Evolutionary conservation across 352 stramenopile species (phyloP), one percentile per base, ranked within the genome.

Genomic region (Aphanomyces cochlioides): DNA sequence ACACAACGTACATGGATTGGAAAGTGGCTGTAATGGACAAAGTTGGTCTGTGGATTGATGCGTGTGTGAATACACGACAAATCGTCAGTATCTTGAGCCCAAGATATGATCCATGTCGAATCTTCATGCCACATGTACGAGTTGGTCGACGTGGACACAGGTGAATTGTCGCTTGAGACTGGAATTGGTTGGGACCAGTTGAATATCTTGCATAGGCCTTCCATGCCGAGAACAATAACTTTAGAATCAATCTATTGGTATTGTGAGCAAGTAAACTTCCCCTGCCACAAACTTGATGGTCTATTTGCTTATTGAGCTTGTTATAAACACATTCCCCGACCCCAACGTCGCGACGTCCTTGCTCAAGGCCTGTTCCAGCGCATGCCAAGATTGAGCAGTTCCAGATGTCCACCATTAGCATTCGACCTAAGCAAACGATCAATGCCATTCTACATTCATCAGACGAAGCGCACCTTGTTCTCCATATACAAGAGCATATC

Each of bases 21-120:
- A 92, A 93, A 95, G 73, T 19, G 82, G 81, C 4, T 82, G 88
- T 63, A 90, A 82, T 10, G 84, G 83, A 72, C 90, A 89, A 83
- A 95, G 90, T 61, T 95, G 88, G 75, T 93, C 85, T 5, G 82
- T 87, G 90, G 36, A 92, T 74, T 8, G 82, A 93, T 7, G 82
- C 92, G 57, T 82, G 63, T 93, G 50, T 95, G 84, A 0, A 86
- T 93, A 40, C 87, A 95, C 13, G 85, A 93, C 54, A 95, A 91
- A 60, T 95, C 87, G 7, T 90, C 75, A 1, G 85, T 76, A n/a
- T 93, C 82, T 59, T 90, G 82, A 0, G 87, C 85, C 87, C 87
- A 95, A 56, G 87, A 93, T 13, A 95, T 79, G 3, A 95, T 80
- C 87, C 87, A 95, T 41, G 83, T 90, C 43, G 77, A 90, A n/a